phyloP scores from a whole-genome alignment of 176 grass and related monocot genomes.

The Pontederia paniculata region DNA sequence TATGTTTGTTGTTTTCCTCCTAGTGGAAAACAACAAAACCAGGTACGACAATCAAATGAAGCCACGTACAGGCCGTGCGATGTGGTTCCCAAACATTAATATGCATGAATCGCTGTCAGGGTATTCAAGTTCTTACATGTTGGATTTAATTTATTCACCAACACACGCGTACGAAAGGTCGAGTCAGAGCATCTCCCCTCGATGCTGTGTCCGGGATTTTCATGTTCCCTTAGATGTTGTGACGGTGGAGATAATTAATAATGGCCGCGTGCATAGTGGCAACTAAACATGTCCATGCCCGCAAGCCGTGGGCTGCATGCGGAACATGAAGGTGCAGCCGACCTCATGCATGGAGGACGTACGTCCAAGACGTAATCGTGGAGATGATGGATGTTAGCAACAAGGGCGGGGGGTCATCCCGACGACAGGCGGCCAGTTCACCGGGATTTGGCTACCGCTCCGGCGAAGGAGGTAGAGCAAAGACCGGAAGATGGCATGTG shows the following conservation, averaged over 20 bases:
- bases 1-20: too few species aligned
- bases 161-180: too few species aligned
- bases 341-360: conserved; percentile 17
- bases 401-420: conserved; percentile 42
- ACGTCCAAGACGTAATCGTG: conserved; percentile 26
- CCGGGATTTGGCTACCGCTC: background rate
- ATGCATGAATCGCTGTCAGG: too few species aligned
- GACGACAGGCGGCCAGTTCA: conserved; percentile 42
- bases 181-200: too few species aligned
- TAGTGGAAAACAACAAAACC: too few species aligned
- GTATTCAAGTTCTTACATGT: too few species aligned
- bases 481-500: background rate
- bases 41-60: too few species aligned
- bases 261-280: conserved; percentile 39
- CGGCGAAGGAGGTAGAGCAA: background rate
- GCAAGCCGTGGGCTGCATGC: conserved; percentile 32
- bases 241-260: conserved; percentile 30
- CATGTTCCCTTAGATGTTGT: too few species aligned
- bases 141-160: too few species aligned
- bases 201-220: too few species aligned
- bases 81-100: too few species aligned
- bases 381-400: conserved; percentile 9
- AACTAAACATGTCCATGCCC: conserved; percentile 28
- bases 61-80: too few species aligned
- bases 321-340: conserved; percentile 35